Evolutionary conservation across 1,284 basidiomycete species (phyloP).

Genomic region (Fomitopsis pinicola): DNA sequence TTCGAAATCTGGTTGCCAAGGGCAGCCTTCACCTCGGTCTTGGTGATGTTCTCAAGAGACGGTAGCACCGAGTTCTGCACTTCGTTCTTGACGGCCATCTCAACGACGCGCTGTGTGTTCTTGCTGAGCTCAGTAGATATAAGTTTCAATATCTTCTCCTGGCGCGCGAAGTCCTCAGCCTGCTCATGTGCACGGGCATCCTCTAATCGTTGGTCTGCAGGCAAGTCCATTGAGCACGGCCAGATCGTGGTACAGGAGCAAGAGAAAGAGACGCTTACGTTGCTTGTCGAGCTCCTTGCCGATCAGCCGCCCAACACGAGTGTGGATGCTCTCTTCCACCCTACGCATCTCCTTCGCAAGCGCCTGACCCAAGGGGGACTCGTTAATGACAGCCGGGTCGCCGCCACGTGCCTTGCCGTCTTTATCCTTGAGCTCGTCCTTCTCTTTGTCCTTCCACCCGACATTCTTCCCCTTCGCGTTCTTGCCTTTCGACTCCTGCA

Average conservation of each 20-base stretch:
- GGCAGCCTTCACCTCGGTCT: constrained; percentile 69
- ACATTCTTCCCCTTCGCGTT: constrained; percentile 55
- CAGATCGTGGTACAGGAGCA: not conserved
- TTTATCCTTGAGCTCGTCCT: constrained; percentile 42
- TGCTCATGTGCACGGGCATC: constrained; percentile 73
- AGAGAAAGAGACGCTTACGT: constrained; percentile 39
- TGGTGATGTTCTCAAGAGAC: constrained; percentile 73
- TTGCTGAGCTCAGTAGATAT: constrained; percentile 80
- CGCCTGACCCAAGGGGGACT: constrained; percentile 48
- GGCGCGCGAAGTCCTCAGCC: constrained; percentile 70
- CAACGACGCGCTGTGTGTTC: constrained; percentile 81
- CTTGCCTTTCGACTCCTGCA: constrained; percentile 49
- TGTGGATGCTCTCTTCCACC: constrained; percentile 75
- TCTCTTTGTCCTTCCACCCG: constrained; percentile 56
- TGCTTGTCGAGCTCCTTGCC: constrained; percentile 85
- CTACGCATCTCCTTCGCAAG: constrained; percentile 73
- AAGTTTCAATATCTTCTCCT: constrained; percentile 82
- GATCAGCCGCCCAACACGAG: constrained; percentile 67
- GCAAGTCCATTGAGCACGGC: not conserved
- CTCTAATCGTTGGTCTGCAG: constrained; percentile 72
- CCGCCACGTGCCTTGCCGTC: constrained; percentile 31
- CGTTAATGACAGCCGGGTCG: constrained; percentile 42
- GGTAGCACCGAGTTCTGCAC: constrained; percentile 78
- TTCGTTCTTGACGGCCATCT: constrained; percentile 77
- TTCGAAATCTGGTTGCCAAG: constrained; percentile 72